These are phyloP conservation scores for Xylariaceae sp. DNA, from an alignment of 2,329 filamentous ascomycete genomes.

Conservation along the genomic window DNA sequence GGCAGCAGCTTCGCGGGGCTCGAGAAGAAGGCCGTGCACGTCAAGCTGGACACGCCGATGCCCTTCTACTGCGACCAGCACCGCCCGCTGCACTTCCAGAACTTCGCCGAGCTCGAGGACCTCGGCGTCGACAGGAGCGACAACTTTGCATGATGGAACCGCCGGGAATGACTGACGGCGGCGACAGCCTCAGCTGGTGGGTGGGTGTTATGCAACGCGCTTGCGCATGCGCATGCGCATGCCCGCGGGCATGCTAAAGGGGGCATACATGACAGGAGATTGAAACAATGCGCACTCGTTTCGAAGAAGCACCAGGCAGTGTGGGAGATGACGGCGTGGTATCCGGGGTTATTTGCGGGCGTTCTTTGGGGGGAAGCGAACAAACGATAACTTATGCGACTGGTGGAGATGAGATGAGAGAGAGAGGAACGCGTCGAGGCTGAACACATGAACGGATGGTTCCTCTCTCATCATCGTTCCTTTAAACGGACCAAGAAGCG, in stretches of 20 bases:
- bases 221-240: too few species aligned
- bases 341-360: neutral
- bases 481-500: too few species aligned
- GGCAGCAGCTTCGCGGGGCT: slow-evolving; percentile 78
- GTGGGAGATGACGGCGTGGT: neutral
- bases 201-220: too few species aligned
- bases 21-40: slow-evolving; percentile 84
- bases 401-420: too few species aligned
- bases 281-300: neutral
- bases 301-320: neutral
- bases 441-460: too few species aligned
- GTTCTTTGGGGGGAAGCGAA: slow-evolving; percentile 1
- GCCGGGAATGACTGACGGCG: neutral
- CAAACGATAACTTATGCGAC: too few species aligned
- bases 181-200: neutral
- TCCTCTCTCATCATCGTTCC: too few species aligned
- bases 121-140: slow-evolving; percentile 90
- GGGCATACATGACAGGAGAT: neutral
- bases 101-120: slow-evolving; percentile 94
- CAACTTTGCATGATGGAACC: slow-evolving; percentile 68
- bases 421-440: too few species aligned
- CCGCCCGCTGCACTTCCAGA: slow-evolving; percentile 90
- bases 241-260: neutral
- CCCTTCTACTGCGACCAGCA: slow-evolving; percentile 91
- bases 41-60: slow-evolving; percentile 86